These are phyloP conservation scores for Ploettnerulaceae sp. DNA, from an alignment of 2,329 filamentous ascomycete species.

Conservation along the genomic window DNA sequence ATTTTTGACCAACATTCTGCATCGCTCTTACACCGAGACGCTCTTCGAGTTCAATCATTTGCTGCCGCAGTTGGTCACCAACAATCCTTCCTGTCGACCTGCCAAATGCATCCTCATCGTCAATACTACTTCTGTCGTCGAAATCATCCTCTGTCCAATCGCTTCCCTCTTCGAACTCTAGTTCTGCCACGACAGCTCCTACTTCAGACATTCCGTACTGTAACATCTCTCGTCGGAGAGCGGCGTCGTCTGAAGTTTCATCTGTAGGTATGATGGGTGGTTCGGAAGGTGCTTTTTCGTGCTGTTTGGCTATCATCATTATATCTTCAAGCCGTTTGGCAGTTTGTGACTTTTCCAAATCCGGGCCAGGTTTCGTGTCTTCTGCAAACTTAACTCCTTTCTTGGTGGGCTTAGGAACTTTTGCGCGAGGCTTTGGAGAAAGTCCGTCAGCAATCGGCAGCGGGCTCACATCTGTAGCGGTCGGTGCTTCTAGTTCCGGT, in stretches of 20 bases:
- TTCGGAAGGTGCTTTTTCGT: slow-evolving; percentile 39
- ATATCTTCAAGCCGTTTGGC: slow-evolving; percentile 47
- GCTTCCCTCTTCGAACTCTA: slow-evolving; percentile 70
- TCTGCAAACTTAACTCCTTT: slow-evolving; percentile 62
- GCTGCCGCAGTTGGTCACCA: slow-evolving; percentile 64
- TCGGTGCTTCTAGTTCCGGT: slow-evolving; percentile 10
- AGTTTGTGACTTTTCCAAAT: slow-evolving; percentile 26
- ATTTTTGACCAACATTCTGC: slow-evolving; percentile 51
- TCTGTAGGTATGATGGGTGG: slow-evolving; percentile 61
- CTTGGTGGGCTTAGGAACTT: slow-evolving; percentile 32
- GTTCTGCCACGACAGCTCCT: slow-evolving; percentile 84
- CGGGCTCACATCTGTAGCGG: background rate
- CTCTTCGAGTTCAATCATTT: slow-evolving; percentile 83
- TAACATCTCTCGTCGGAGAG: slow-evolving; percentile 80
- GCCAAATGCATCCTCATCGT: slow-evolving; percentile 66
- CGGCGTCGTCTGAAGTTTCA: slow-evolving; percentile 76
- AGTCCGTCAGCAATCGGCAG: background rate
- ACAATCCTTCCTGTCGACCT: slow-evolving; percentile 64
- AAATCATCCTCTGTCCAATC: slow-evolving; percentile 52
- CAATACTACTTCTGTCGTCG: slow-evolving; percentile 48
- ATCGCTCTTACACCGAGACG: slow-evolving; percentile 57
- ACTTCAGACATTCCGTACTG: slow-evolving; percentile 85
- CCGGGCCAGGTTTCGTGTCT: slow-evolving; percentile 47
- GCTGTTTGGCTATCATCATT: slow-evolving; percentile 51
- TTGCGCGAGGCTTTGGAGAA: background rate